Evolutionary conservation across 164 flowering plant genomes (phyloP), one percentile per base, ranked within the genome.

Genomic region (Vitis riparia): DNA sequence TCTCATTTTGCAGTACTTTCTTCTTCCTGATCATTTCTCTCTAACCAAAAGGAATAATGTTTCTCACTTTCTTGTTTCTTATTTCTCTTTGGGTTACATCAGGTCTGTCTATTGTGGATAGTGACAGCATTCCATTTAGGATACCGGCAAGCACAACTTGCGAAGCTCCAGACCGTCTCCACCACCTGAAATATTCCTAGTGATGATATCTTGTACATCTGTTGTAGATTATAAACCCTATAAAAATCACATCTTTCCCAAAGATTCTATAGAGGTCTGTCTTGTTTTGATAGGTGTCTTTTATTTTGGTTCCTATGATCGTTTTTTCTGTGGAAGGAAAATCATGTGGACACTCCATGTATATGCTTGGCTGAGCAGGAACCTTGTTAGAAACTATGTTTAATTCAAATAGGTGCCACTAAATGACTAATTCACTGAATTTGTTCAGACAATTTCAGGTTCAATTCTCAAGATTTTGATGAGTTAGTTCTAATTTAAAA

Each of bases 101-200:
- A 91, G 98, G 86, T 91, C 8, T 90, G 98, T 66, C 63, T 87
- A 32, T n/a, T 88, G 63, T 91, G 97, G 98, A 79, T 90, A 55
- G 65, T 77, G 55, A 89, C 87, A 3, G 97, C 91, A 68, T 81
- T 84, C 75, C 80, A 83, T 72, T 77, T 94, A 71, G 98, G 98
- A 66, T 81, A 81, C 49, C 89, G 89, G 59, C 98, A 86, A 69
- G 74, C 53, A 17, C 86, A 87, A 71, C 89, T 90, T 67, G 88
- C 89, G 17, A 91, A 81, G 81, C 80, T 80, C 49, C 88, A 80
- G 60, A 57, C 48, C 8, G 65, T 62, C 59, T 72, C 86, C 30
- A 63, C 76, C 5, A 55, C 68, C 44, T 77, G 74, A 74, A 56
- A 19, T 62, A 16, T 27, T 71, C 32, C 30, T 1, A 12, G 23